These are phyloP conservation scores for Euryodendron excelsum DNA, from an alignment of 148 eudicot species.

Conservation along the genomic window DNA sequence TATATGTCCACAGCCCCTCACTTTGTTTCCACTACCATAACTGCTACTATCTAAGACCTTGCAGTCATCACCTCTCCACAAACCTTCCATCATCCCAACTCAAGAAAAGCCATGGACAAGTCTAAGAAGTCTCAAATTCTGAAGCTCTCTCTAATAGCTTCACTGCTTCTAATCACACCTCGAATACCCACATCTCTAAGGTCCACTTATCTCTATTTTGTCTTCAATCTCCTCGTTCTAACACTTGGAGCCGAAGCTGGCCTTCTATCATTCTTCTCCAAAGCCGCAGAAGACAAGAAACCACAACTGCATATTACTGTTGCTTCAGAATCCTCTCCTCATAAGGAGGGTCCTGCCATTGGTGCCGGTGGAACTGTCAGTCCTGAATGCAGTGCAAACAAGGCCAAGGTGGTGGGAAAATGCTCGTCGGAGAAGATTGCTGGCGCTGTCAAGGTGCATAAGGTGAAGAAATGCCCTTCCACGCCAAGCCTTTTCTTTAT, in stretches of 20 bases:
- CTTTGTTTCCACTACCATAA: slow-evolving; percentile 9
- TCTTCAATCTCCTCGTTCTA: slow-evolving; percentile 51
- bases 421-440: slow-evolving; percentile 29
- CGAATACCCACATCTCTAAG: slow-evolving; percentile 41
- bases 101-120: slow-evolving; percentile 27
- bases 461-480: slow-evolving; percentile 44
- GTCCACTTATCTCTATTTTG: slow-evolving; percentile 49
- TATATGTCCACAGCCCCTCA: slow-evolving; percentile 4
- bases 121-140: slow-evolving; percentile 37
- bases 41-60: neutral
- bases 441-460: neutral
- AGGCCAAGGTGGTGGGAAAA: slow-evolving; percentile 25
- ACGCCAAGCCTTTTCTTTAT: slow-evolving; percentile 51
- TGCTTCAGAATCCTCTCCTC: neutral
- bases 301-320: neutral
- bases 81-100: neutral
- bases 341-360: neutral
- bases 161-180: slow-evolving; percentile 43
- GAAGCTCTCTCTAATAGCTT: slow-evolving; percentile 36
- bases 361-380: too few species aligned
- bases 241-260: slow-evolving; percentile 55
- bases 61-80: neutral
- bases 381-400: neutral
- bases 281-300: slow-evolving; percentile 25
- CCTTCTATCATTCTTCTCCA: slow-evolving; percentile 38